Percentiles rank a stretch among this genome's conserved stretches.
Conservation (phyloP, 139 green algal species). For the Tetradesmus obliquus region DNA sequence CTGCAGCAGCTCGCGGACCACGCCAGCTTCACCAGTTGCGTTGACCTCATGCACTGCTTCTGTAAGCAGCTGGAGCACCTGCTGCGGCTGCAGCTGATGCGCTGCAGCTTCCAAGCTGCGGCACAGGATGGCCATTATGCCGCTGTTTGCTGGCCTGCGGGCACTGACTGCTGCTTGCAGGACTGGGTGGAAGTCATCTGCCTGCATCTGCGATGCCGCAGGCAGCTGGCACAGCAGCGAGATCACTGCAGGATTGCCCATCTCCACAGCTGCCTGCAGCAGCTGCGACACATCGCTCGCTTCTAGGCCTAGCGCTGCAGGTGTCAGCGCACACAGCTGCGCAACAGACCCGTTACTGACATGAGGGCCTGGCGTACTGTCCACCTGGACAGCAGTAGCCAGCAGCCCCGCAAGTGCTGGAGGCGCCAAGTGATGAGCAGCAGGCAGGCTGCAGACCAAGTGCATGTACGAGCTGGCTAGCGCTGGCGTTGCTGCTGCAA, state of each 20-base stretch:
- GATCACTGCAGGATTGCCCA: not conserved
- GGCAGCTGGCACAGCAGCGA: not conserved
- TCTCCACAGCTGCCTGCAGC: not conserved
- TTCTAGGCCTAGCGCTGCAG: not conserved
- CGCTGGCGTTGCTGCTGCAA: not conserved
- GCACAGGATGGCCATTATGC: not conserved
- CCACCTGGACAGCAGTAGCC: not conserved
- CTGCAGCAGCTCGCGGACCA: not conserved
- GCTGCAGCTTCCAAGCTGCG: not conserved
- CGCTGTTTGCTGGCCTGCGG: too few species aligned
- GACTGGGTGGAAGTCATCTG: not conserved
- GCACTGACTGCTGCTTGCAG: not conserved
- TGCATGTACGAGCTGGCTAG: not conserved
- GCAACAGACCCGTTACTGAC: not conserved
- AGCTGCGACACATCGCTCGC: not conserved
- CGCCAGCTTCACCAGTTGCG: not conserved
- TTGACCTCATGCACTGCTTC: not conserved
- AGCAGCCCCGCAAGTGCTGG: not conserved
- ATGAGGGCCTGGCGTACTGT: not conserved
- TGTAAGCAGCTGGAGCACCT: not conserved
- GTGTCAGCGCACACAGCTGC: not conserved
- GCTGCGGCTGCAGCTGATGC: not conserved
- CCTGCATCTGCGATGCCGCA: not conserved
- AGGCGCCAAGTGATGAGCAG: not conserved
- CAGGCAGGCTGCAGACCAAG: not conserved